Base-by-base conservation (phyloP, 2,329 filamentous ascomycete species). In the Aurifilum marmelostoma region DNA sequence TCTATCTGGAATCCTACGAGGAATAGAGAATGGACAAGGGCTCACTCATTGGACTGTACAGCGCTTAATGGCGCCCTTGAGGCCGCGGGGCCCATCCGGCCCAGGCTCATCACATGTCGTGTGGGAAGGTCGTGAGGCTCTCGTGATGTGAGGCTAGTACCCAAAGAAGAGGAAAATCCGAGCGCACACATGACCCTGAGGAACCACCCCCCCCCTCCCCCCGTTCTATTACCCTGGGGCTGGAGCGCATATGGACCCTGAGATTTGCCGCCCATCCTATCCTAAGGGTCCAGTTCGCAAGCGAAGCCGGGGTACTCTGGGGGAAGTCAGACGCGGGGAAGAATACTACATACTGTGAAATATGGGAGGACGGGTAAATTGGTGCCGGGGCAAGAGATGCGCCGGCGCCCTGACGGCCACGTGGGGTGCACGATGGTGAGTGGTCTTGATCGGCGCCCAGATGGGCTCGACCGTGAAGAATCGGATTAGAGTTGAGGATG, bases 161-260 rank as follows among this genome's bases (percentile, higher is more conserved):
- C 27, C 39, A 62, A 50, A 18, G 50, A 4, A 34, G 8, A 34
- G 34, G 34, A 66, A 60, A n/a, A 27, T 62, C 11, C 29, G 54
- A 58, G 29, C 21, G 62, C 37, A 43, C 63, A 66, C 69, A 68
- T 70, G 69, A 68, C 62, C 59, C 52, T n/a, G n/a, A n/a, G n/a
- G n/a, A 7, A 29, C 5, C 12, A 9, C 12, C 37, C 62, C 63
- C 43, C 66, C 66, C 69, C 50, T 37, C 60, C 69, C 66, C 69
- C 63, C 58, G 27, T 56, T 62, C 52, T 63, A 68, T 39, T 39
- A 39, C 37, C 69, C 69, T 66, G 66, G 54, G 69, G 47, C 41
- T 34, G 39, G 47, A 59, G 47, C 39, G 47, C 52, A 21, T 66
- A 54, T 39, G 52, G 54, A 47, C 60, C 63, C 52, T 68, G 63